Evolutionary conservation across 2,329 filamentous ascomycete genomes (phyloP), one percentile per base, ranked within the genome.

Genomic region (Zelopaecilomyces penicillatus): DNA sequence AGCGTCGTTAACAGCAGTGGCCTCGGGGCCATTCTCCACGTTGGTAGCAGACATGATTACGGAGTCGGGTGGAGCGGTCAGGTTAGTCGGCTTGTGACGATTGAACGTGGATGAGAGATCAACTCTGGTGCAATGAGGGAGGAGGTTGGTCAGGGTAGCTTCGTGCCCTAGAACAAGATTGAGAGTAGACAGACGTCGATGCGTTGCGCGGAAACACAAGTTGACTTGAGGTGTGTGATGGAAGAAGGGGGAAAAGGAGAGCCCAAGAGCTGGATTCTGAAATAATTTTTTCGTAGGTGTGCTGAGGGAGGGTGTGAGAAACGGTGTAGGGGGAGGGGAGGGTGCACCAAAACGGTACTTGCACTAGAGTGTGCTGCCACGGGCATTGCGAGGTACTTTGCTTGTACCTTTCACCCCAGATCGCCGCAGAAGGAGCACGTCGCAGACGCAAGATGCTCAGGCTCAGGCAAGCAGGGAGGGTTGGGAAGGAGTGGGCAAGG

Each of bases 31-130:
- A 69, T 85, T 83, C 70, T 87, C 84, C 74, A 65, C 58, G 60
- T 62, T 65, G 59, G 59, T 62, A 75, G 78, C 75, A 85, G 90
- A 95, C 91, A 97, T 97, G 70, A 72, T 87, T 73, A 71, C 63
- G 66, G 31, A 43, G 60, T 58, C 64, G 60, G 59, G 63, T 61
- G 63, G 60, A 59, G 57, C 19, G 60, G 56, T 74, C 59, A 59
- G 55, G 57, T 67, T 66, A 64, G 70, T 67, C 68, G 70, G 70
- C 47, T 38, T 51, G 67, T 68, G 66, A 68, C 65, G 65, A 65
- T 43, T 60, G 59, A 64, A 61, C 58, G 61, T 59, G 54, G 55
- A 65, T 61, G 69, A 54, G 56, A 60, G 44, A 43, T 34, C 44
- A 74, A 84, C 82, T 85, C 82, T 84, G 82, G 76, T 77, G 78